Percentiles rank a stretch among this genome's conserved stretches.
phyloP scores from a whole-genome alignment of 768 basidiomycete genomes.

The Rhizopogon roseolus region DNA sequence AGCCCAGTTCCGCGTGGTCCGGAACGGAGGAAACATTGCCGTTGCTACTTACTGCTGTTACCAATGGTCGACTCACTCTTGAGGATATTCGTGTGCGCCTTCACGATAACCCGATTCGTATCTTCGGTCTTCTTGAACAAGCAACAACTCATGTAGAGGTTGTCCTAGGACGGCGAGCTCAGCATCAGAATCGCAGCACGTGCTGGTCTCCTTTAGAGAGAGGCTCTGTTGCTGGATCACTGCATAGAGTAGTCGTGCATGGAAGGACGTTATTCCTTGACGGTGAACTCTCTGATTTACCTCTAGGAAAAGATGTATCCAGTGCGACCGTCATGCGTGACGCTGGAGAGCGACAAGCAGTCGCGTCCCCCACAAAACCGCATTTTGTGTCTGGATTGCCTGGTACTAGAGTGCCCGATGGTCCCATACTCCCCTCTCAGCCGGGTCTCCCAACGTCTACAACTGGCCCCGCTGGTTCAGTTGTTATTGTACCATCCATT shows the following conservation, averaged over 20 bases:
- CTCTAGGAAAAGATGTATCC: conserved; percentile 72
- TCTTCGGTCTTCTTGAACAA: conserved; percentile 89
- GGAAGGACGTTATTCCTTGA: conserved; percentile 89
- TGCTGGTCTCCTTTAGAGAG: conserved; percentile 85
- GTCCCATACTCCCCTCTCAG: conserved; percentile 5
- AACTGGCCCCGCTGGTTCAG: not conserved
- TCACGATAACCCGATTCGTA: conserved; percentile 88
- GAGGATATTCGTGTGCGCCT: conserved; percentile 79
- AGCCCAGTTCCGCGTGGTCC: conserved; percentile 60
- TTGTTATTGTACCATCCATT: conserved; percentile 8
- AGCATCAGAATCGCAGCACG: conserved; percentile 43
- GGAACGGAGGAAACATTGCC: conserved; percentile 88
- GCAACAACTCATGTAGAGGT: conserved; percentile 88
- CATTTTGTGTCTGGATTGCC: conserved; percentile 27
- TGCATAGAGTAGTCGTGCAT: conserved; percentile 90
- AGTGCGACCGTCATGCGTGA: conserved; percentile 47
- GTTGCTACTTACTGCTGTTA: conserved; percentile 81
- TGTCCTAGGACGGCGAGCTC: conserved; percentile 70
- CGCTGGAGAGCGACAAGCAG: conserved; percentile 23
- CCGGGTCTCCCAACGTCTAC: conserved; percentile 6
- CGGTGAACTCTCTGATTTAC: conserved; percentile 57
- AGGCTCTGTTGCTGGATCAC: conserved; percentile 57
- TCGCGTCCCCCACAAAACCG: conserved; percentile 15
- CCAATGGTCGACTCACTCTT: conserved; percentile 72
- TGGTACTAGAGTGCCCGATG: conserved; percentile 26